Base-by-base conservation (phyloP, 495 filamentous ascomycete species). In the Penicillium mononematosum region DNA sequence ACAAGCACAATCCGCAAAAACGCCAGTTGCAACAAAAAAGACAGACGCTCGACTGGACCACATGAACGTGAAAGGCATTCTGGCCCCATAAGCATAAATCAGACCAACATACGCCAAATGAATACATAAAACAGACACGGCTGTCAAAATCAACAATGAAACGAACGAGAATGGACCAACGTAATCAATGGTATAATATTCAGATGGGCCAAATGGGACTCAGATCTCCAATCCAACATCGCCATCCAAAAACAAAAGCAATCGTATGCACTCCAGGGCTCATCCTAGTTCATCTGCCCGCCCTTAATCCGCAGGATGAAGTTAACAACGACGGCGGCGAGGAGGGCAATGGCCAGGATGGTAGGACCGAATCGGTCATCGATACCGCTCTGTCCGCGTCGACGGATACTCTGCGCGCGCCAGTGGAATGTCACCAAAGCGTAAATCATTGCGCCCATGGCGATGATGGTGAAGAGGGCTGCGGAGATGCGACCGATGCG, bases 371-470 rank as follows among this genome's bases (percentile, higher is more conserved):
- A 90, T 20, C 91, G 83, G 77, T 99, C 94, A 64, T 99, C 95
- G 69, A 98, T 97, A 24, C 93, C 94, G 11, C 89, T 91, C 76
- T 96, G 91, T 9, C 95, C 95, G 32, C 93, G 79, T 76, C 88
- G 81, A 53, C 94, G 79, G 64, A 99, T 99, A 66, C 88, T 93
- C 68, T 89, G 91, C 8, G 95, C 94, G 41, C 94, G 78, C 94
- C 94, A 99, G 68, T 98, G 95, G 74, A 94, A 99, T 14, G 94
- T 96, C 46, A 89, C 83, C 9, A 98, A 79, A 27, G 94, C 94
- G 66, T 99, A 99, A 47, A 96, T 76, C 93, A 98, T 97, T 31
- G 91, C 86, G 4, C 86, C 85, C 88, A 99, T 92, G 48, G 95
- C 92, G 56, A 98, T 92, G 59, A 92, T 69, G 3, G 95, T 99